Base-by-base conservation (phyloP, 257 asterid genomes). In the Lavandula angustifolia region DNA sequence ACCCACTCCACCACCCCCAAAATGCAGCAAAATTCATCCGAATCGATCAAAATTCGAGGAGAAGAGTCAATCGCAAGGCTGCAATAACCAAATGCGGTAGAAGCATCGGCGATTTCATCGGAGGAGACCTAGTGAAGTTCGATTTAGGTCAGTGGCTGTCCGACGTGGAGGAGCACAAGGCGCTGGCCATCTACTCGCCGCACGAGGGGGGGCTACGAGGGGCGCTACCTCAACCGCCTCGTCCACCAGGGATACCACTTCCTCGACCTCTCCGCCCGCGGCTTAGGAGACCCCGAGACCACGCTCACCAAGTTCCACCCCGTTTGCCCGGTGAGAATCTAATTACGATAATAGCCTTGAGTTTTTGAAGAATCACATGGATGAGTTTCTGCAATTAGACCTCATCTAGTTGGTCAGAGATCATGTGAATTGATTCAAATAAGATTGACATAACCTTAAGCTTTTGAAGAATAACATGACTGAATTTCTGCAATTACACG, bases 171-270 rank as follows among this genome's bases (percentile, higher is more conserved):
- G 97, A 87, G 69, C 95, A 90, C 64, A 85, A 87, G 75, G 88
- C 97, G 38, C 22, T 90, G 40, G 97, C 97, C 34, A 90, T 90
- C 22, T 90, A 90, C 76, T 31, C 95, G 16, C 97, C 96, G 1
- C 97, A 87, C 38, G 97, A 90, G 60, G 97, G 97, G n/a, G 0
- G 96, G 96, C 0, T 85, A 87, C 6, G 97, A 90, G 78, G 96
- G 97, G 3, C 88, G 97, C 0, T 90, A 90, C 73, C 81, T 87
- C 17, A 85, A 76, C 72, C 78, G 82, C 48, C 91, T 90, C 32
- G 72, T 79, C 32, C 80, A 81, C 68, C 74, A 82, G 55, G 97
- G 97, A n/a, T 87, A 87, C 60, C 87, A 85, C 40, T 85, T 90
- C 84, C 73, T 87, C 79, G 95, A 85, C 76, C 80, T 90, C 57